These are phyloP conservation scores for Penicillium malachiteum DNA, from an alignment of 495 filamentous ascomycete genomes.

Conservation along the genomic window DNA sequence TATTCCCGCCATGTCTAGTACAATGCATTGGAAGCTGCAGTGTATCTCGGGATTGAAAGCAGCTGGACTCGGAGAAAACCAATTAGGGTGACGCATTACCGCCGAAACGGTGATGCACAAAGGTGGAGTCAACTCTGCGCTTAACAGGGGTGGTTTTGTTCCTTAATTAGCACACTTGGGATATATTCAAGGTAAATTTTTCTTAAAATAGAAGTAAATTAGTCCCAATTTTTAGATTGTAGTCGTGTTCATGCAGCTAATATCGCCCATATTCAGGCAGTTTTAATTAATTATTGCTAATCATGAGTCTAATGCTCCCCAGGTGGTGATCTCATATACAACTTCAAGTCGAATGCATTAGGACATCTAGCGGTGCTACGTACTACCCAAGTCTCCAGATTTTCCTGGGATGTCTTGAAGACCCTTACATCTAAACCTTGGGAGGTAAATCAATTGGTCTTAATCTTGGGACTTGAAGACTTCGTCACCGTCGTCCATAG, in stretches of 20 bases:
- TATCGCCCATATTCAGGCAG: not conserved
- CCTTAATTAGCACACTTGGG: slow-evolving; percentile 24
- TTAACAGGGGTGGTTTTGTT: slow-evolving; percentile 7
- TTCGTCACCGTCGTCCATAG: too few relatives aligned
- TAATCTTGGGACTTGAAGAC: too few relatives aligned
- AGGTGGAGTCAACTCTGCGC: slow-evolving; percentile 7
- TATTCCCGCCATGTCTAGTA: slow-evolving; percentile 11
- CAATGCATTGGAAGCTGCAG: slow-evolving; percentile 14
- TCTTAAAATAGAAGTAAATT: slow-evolving; percentile 29
- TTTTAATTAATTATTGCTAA: too few relatives aligned
- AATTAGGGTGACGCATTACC: slow-evolving; percentile 20
- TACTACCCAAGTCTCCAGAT: too few relatives aligned
- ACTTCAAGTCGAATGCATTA: too few relatives aligned
- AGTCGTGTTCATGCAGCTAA: slow-evolving; percentile 8
- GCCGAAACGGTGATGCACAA: slow-evolving; percentile 17
- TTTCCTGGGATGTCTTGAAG: too few relatives aligned
- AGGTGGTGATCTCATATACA: too few relatives aligned
- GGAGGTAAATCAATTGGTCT: too few relatives aligned
- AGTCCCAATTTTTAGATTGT: slow-evolving; percentile 1
- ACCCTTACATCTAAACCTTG: too few relatives aligned
- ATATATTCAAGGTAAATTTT: not conserved
- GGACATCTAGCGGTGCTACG: too few relatives aligned
- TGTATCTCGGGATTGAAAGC: not conserved
- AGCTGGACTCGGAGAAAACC: slow-evolving; percentile 8
- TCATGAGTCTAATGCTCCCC: too few relatives aligned